Evolutionary conservation across 257 asterid species (phyloP), one percentile per base, ranked within the genome.

Genomic region (Capsicum chinense): DNA sequence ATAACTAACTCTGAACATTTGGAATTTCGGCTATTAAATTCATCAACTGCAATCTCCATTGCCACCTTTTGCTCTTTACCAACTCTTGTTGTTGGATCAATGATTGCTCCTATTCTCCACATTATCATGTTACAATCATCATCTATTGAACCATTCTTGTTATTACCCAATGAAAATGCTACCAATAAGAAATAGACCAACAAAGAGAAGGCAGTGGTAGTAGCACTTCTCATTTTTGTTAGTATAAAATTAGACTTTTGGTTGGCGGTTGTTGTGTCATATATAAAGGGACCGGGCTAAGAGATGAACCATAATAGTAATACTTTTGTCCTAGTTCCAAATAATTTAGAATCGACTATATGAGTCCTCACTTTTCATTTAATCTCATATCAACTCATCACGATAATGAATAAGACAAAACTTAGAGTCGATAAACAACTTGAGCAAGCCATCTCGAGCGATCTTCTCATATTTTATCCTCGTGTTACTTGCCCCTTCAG

Each of bases 21-120:
- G 15, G 85, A 66, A 26, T 68, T 68, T 68, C 47, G 17, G 54
- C 13, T 52, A 71, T 59, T 67, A 48, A 87, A 87, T 83, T 93
- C 92, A 21, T 79, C 19, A 39, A 85, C 87, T 26, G 94, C 95
- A 85, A 92, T 39, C 57, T 90, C 89, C 87, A 90, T 80, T 67
- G 90, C 97, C 47, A 88, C 59, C 83, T 81, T 91, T 78, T 90
- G 92, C 91, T 93, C 94, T 79, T 83, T 91, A 9, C 97, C 94
- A 10, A 88, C 82, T 14, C 93, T 80, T 37, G 89, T 83, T 0
- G 78, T 86, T 74, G 68, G 71, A 66, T 66, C 39, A 66, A 33
- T 12, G 33, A 88, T 63, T 79, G 83, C 90, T 11, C 91, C 95
- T 9, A 92, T 82, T 47, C 85, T 79, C 7, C 80, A 66, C 33